A percentile compares a stretch with the other conserved stretches of the same genome.
These are phyloP conservation scores for Annulohypoxylon stygium DNA, from an alignment of 495 filamentous ascomycete genomes.

Conservation along the genomic window DNA sequence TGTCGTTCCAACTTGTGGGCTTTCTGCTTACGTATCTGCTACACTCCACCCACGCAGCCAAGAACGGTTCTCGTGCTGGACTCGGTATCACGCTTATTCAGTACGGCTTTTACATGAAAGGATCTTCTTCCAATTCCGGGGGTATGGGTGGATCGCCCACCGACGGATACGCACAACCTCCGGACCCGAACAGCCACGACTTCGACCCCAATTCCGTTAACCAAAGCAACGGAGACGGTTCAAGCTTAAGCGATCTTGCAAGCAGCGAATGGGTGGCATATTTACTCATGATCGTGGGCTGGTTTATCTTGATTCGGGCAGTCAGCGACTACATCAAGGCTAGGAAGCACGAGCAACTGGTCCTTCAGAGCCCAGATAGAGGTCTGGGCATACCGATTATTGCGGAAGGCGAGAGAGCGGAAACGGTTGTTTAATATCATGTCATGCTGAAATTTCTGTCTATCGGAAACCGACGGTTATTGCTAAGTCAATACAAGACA, in stretches of 20 bases:
- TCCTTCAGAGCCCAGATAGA: conserved; percentile 92
- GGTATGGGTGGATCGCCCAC: conserved; percentile 64
- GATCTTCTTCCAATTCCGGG: conserved; percentile 54
- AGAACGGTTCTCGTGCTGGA: conserved; percentile 94
- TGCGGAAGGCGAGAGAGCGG: conserved; percentile 85
- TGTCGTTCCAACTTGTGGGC: conserved; percentile 97
- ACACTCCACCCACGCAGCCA: conserved; percentile 97
- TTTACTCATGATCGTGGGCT: conserved; percentile 94
- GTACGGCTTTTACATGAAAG: conserved; percentile 94
- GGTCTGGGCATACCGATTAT: conserved; percentile 89
- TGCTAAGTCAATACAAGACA: conserved; percentile 30
- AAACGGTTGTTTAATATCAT: conserved; percentile 77
- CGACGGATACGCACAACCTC: conserved; percentile 72
- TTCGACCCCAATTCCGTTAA: conserved; percentile 80
- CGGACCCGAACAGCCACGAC: conserved; percentile 90
- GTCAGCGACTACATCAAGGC: conserved; percentile 90
- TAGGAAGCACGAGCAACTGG: conserved; percentile 89
- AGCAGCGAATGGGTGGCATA: conserved; percentile 93
- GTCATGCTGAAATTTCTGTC: not conserved
- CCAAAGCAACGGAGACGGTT: conserved; percentile 50
- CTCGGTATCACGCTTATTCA: conserved; percentile 97
- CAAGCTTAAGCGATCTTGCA: conserved; percentile 64
- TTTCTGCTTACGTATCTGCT: conserved; percentile 98
- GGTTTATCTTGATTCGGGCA: conserved; percentile 94
- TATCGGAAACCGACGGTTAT: conserved; percentile 22